phyloP scores from a whole-genome alignment of 805 yeast genomes.

The Ogataea henricii region DNA sequence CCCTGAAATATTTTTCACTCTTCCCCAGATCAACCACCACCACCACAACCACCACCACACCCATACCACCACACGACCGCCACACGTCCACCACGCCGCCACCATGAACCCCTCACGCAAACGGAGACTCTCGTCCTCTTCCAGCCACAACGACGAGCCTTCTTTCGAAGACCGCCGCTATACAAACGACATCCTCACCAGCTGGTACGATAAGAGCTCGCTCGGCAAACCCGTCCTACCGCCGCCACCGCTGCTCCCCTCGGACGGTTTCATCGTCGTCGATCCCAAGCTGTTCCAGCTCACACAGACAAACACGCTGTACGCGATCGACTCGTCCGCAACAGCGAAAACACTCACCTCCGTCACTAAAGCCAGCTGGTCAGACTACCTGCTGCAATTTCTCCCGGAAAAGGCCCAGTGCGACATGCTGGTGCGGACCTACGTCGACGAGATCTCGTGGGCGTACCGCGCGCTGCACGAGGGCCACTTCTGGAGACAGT shows the following conservation, averaged over 20 bases:
- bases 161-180: too few species aligned
- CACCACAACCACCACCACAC: too few species aligned
- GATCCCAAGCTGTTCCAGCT: slow-evolving; percentile 3
- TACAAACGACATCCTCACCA: slow-evolving; percentile 9
- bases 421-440: slow-evolving; percentile 12
- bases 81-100: too few species aligned
- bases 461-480: slow-evolving; percentile 13
- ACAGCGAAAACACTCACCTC: neutral
- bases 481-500: slow-evolving; percentile 11
- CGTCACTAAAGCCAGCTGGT: slow-evolving; percentile 3
- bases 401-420: slow-evolving; percentile 14
- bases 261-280: neutral
- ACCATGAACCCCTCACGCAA: too few species aligned
- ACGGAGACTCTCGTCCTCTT: too few species aligned
- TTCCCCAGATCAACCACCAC: too few species aligned
- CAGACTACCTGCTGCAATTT: slow-evolving; percentile 5
- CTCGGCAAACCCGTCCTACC: neutral
- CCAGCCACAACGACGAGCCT: too few species aligned
- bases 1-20: too few species aligned
- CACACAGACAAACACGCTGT: slow-evolving; percentile 4
- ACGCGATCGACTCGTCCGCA: neutral
- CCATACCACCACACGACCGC: too few species aligned
- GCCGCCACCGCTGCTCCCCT: slow-evolving; percentile 2
- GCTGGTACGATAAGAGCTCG: slow-evolving; percentile 11
- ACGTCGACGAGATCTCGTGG: slow-evolving; percentile 14